phyloP scores from a whole-genome alignment of 371 early-diverging fungal genomes.

The Mortierella sp. region DNA sequence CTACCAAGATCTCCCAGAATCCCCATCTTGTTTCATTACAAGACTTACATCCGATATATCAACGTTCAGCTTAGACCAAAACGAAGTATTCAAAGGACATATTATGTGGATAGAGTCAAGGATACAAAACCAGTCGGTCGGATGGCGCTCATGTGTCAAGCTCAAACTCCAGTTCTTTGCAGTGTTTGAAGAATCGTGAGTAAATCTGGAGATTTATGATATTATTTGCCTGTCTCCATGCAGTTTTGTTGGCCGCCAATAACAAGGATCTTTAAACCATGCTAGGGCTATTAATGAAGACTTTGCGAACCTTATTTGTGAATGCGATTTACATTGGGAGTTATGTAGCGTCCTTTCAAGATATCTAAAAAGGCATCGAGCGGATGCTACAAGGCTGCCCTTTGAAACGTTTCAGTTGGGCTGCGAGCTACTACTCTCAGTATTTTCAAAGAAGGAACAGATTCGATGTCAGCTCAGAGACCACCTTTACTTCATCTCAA shows the following conservation, averaged over 20 bases:
- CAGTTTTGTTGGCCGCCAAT: neutral
- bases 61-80: neutral
- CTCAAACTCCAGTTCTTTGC: constrained; percentile 53
- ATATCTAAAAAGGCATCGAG: constrained; percentile 24
- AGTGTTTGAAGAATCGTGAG: constrained; percentile 40
- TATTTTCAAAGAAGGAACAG: constrained; percentile 30
- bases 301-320: constrained; percentile 30
- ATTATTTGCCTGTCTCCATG: neutral
- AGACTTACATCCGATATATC: neutral
- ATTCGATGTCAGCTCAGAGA: constrained; percentile 25
- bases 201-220: neutral
- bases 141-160: constrained; percentile 53
- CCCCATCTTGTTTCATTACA: constrained; percentile 10
- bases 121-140: constrained; percentile 8
- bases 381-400: constrained; percentile 29
- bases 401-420: constrained; percentile 31
- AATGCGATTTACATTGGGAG: constrained; percentile 40
- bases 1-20: constrained; percentile 12
- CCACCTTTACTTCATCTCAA: constrained; percentile 25
- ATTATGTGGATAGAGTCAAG: constrained; percentile 37
- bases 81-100: constrained; percentile 4
- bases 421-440: constrained; percentile 40
- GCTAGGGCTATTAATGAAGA: constrained; percentile 31
- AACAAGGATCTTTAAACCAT: neutral
- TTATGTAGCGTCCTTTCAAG: constrained; percentile 28